Evolutionary conservation across 2,329 filamentous ascomycete species (phyloP).

Genomic region (Colletotrichum melonis): DNA sequence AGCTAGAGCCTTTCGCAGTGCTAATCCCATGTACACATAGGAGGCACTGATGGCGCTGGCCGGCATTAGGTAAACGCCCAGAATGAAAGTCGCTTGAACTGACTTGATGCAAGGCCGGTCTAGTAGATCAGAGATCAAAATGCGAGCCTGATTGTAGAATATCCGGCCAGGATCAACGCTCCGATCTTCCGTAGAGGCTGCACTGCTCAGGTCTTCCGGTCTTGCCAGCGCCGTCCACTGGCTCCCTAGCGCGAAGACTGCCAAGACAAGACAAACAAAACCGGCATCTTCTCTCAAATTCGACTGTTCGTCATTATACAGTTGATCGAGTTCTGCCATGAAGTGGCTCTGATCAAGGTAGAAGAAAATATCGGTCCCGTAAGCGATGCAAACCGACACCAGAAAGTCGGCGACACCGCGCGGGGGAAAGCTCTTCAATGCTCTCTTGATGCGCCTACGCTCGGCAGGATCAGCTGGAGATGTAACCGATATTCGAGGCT

Average conservation of each 20-base stretch:
- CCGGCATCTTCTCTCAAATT: slow-evolving; percentile 38
- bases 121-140: slow-evolving; percentile 47
- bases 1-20: slow-evolving; percentile 43
- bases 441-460: slow-evolving; percentile 37
- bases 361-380: slow-evolving; percentile 43
- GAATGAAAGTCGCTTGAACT: slow-evolving; percentile 46
- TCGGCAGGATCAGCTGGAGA: slow-evolving; percentile 35
- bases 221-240: slow-evolving; percentile 47
- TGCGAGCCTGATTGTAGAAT: slow-evolving; percentile 44
- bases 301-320: slow-evolving; percentile 39
- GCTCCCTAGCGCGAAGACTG: slow-evolving; percentile 45
- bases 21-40: slow-evolving; percentile 45
- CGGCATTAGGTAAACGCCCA: slow-evolving; percentile 50
- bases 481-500: slow-evolving; percentile 33
- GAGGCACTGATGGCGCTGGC: slow-evolving; percentile 47
- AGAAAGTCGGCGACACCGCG: slow-evolving; percentile 43
- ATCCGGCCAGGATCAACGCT: slow-evolving; percentile 43
- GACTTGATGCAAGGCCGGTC: slow-evolving; percentile 45
- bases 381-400: slow-evolving; percentile 42
- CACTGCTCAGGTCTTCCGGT: slow-evolving; percentile 35
- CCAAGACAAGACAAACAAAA: slow-evolving; percentile 43
- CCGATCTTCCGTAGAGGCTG: slow-evolving; percentile 15
- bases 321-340: slow-evolving; percentile 39
- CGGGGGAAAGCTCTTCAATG: slow-evolving; percentile 42
- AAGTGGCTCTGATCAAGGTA: slow-evolving; percentile 45